Base-by-base conservation (phyloP, 805 yeast species). In the Clavispora fructus region DNA sequence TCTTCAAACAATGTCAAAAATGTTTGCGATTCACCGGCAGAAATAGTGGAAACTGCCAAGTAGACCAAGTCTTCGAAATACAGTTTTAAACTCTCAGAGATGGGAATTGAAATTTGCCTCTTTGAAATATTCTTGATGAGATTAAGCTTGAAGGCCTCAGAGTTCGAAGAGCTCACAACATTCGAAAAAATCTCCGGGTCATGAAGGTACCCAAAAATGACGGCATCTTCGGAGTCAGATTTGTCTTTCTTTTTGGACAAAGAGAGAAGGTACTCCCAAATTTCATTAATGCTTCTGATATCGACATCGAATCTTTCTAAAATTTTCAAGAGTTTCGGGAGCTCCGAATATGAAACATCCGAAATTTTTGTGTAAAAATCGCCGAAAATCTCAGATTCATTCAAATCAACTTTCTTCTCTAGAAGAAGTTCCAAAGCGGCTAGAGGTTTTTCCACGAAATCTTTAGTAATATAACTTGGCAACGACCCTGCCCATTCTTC, bases 331-430 rank as follows among this genome's bases (percentile, higher is more conserved):
- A 28, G 17, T 23, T 30, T 10, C 3, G 44, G 23, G n/a, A 28
- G n/a, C n/a, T 41, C 25, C 26, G 51, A 49, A 13, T 7, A 14
- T 3, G 57, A 33, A 12, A 56, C 62, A 50, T 41, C 46, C 14
- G 51, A 45, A 5, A 71, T 42, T 35, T 68, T 71, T n/a, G 56
- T 40, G 47, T 56, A 71, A 26, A 61, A 52, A 33, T 65, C 67
- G 46, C 69, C 66, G 35, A 75, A 30, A n/a, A 54, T 19, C 19
- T 38, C 48, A 7, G 26, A 31, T 26, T 32, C 38, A 17, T 53
- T 45, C 9, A 42, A 14, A 1, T 44, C 39, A 3, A 35, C 25
- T 8, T 39, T 40, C 12, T n/a, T n/a, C 7, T 51, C 37, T 8
- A 54, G 39, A 19, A 54, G 29, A 30, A 25, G 44, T 42, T 28